Evolutionary conservation across 257 asterid genomes (phyloP).

Genomic region (Striga asiatica): DNA sequence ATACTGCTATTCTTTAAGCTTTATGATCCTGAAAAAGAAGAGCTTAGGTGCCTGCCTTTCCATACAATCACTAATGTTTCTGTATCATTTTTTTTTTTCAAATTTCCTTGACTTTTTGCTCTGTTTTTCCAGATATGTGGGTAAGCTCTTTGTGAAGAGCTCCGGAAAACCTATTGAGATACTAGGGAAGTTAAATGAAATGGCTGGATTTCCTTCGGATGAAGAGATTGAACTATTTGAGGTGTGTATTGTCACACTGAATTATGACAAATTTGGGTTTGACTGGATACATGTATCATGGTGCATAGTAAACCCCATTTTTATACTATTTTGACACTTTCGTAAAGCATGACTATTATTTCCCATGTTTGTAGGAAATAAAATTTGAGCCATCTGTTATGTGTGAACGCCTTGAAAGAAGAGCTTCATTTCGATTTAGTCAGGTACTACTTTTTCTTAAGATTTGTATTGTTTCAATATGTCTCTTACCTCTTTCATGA

Average conservation of each 20-base stretch:
- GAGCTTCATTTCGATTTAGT: slow-evolving; percentile 59
- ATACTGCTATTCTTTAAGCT: slow-evolving; percentile 80
- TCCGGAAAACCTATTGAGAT: slow-evolving; percentile 68
- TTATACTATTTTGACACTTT: too few relatives aligned
- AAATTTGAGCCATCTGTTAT: slow-evolving; percentile 89
- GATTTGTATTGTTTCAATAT: background rate
- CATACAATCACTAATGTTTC: too few relatives aligned
- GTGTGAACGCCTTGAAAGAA: slow-evolving; percentile 86
- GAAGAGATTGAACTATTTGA: slow-evolving; percentile 90
- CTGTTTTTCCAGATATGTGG: slow-evolving; percentile 54
- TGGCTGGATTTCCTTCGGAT: slow-evolving; percentile 88
- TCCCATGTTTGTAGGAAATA: slow-evolving; percentile 47
- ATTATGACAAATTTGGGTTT: background rate
- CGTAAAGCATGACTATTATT: background rate
- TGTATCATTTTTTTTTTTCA: background rate
- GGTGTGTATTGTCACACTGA: slow-evolving; percentile 46
- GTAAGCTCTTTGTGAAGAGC: slow-evolving; percentile 74
- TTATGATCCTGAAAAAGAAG: slow-evolving; percentile 88
- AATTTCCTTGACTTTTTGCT: slow-evolving; percentile 5
- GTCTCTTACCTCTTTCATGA: background rate
- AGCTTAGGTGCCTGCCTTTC: slow-evolving; percentile 48
- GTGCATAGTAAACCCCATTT: too few relatives aligned
- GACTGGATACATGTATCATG: too few relatives aligned
- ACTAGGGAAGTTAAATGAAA: slow-evolving; percentile 51
- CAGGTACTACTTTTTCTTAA: slow-evolving; percentile 39